Base-by-base conservation (phyloP, 129 eudicot species). In the Chrysanthemum seticuspe region DNA sequence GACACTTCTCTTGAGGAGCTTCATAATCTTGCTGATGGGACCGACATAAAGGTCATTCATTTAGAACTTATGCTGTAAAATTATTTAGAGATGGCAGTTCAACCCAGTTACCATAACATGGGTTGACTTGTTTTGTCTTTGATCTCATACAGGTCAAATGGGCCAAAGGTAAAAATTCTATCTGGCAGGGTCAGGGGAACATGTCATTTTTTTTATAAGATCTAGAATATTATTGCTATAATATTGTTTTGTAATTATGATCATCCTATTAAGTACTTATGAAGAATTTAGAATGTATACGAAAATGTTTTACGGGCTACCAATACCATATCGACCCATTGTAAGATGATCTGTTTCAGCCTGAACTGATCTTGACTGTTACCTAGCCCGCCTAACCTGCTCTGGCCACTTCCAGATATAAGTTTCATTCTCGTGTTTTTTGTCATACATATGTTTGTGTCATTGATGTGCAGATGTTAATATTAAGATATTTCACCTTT, bases 11-110 rank as follows among this genome's bases (percentile, higher is more conserved):
- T 86, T 13, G 96, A 90, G 79, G 98, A 94, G 81, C 88, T 90
- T 79, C 97, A 95, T 57, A 88, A 77, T 85, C 95, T 90, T 75
- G 97, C 87, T 11, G 97, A 94, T 71, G 96, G 96, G 66, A 84
- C 96, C 16, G 99, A 95, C 83, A 88, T 95, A 68, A 88, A 95
- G 99, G 99, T 95, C 44, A 44, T 36, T 59, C 48, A 16, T 60
- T 62, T 51, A 51, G 15, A 50, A 11, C 29, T 19, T 4, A 40
- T 69, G 57, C 31, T 60, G 49, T 70, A 65, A 47, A 69, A 47
- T 9, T 62, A 61, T 25, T 31, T 45, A 72, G 50, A 14, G 58
- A 16, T 49, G 69, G 60, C 48, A 49, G 15, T 21, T 23, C 19
- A 23, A 14, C 65, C 49, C 49, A 10, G 16, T 48, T 14, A 72